phyloP scores from a whole-genome alignment of 371 early-diverging fungal species.

The Apophysomyces trapeziformis region DNA sequence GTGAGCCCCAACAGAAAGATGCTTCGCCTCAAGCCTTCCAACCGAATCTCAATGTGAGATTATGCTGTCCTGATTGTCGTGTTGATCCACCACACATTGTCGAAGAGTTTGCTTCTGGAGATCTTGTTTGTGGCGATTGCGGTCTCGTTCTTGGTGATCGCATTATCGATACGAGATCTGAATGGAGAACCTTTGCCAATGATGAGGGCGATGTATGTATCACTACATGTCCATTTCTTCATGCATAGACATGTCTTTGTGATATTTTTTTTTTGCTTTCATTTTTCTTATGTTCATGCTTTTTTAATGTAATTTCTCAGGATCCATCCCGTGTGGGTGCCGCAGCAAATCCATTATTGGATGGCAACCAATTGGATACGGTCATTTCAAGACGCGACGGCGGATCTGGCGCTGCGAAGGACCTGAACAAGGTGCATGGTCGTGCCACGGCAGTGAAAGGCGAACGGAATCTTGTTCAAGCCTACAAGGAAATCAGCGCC shows the following conservation, averaged over 20 bases:
- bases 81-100: constrained; percentile 91
- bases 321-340: constrained; percentile 99
- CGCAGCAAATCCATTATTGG: constrained; percentile 88
- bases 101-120: constrained; percentile 94
- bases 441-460: constrained; percentile 74
- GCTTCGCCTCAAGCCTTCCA: constrained; percentile 35
- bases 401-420: constrained; percentile 75
- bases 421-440: constrained; percentile 79
- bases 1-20: constrained; percentile 40
- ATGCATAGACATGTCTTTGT: background rate
- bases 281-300: constrained; percentile 1
- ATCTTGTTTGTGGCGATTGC: constrained; percentile 97
- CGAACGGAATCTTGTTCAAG: constrained; percentile 85
- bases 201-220: constrained; percentile 83
- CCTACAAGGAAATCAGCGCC: constrained; percentile 92
- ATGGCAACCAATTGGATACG: constrained; percentile 92
- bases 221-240: constrained; percentile 3
- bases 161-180: constrained; percentile 98
- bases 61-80: constrained; percentile 86
- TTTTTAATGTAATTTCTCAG: constrained; percentile 21
- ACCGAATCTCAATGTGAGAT: constrained; percentile 65
- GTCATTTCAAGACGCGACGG: constrained; percentile 85
- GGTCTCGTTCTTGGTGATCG: constrained; percentile 96
- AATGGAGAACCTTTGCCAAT: constrained; percentile 99
- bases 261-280: constrained; percentile 14